Conservation (phyloP, 2,329 filamentous ascomycete genomes). For the Aspergillus bombycis region DNA sequence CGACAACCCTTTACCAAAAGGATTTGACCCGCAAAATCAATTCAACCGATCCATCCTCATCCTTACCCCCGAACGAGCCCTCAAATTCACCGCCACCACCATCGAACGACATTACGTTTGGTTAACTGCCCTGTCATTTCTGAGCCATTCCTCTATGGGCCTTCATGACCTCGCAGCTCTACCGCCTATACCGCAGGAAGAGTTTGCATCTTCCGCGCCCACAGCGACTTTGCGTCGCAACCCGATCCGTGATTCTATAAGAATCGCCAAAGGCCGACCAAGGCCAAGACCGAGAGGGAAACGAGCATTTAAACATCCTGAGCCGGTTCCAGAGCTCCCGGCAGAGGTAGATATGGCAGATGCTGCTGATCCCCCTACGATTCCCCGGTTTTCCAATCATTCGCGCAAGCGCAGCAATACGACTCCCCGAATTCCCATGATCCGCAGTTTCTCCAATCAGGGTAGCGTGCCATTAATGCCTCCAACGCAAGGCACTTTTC, state of each 20-base stretch:
- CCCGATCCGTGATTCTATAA: constrained; percentile 83
- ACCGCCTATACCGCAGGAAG: constrained; percentile 55
- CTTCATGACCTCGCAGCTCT: constrained; percentile 71
- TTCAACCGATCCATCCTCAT: constrained; percentile 97
- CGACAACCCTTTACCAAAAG: constrained; percentile 81
- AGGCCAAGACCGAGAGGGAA: constrained; percentile 46
- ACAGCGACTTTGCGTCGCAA: constrained; percentile 57
- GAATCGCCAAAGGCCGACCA: constrained; percentile 76
- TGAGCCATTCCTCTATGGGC: constrained; percentile 84
- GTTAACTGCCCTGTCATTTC: constrained; percentile 91
- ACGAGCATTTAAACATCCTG: constrained; percentile 41
- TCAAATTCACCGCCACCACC: constrained; percentile 88
- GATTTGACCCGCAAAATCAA: constrained; percentile 55
- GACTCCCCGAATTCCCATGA: constrained; percentile 69
- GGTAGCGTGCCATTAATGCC: constrained; percentile 37
- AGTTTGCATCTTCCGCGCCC: constrained; percentile 42
- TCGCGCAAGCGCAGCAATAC: constrained; percentile 89
- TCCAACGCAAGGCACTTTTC: constrained; percentile 57
- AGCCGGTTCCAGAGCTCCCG: constrained; percentile 39
- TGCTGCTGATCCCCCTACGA: constrained; percentile 54
- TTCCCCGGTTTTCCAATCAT: constrained; percentile 63
- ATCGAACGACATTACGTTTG: constrained; percentile 90
- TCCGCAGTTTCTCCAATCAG: constrained; percentile 73
- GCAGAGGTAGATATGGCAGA: constrained; percentile 37
- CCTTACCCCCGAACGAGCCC: constrained; percentile 84